These are phyloP conservation scores for Hortiboletus campestris DNA, from an alignment of 768 basidiomycete species.

Conservation along the genomic window DNA sequence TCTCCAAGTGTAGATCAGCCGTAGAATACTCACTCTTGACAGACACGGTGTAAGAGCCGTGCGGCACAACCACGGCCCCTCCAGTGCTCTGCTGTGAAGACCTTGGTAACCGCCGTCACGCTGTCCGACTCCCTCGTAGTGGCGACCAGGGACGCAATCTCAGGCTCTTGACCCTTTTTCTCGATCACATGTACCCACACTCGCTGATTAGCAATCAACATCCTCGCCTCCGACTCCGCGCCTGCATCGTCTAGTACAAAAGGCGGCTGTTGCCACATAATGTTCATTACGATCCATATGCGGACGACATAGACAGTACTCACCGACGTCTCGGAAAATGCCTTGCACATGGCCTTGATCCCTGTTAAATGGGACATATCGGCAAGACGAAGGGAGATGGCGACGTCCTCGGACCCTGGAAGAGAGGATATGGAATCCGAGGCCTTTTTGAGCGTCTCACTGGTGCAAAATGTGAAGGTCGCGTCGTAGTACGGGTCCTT, in stretches of 20 bases:
- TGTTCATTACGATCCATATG: not conserved
- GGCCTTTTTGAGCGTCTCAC: conserved; percentile 32
- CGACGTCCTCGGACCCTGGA: conserved; percentile 5
- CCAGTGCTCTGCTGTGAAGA: conserved; percentile 57
- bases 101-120: conserved; percentile 70
- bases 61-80: conserved; percentile 57
- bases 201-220: conserved; percentile 44
- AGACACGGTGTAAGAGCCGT: conserved; percentile 57
- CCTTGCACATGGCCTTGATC: conserved; percentile 47
- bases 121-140: conserved; percentile 58
- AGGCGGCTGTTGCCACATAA: conserved; percentile 42
- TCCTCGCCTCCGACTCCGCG: conserved; percentile 50
- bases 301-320: conserved; percentile 17
- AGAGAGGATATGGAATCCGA: not conserved
- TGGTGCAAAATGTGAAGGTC: conserved; percentile 55
- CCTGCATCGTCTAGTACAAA: conserved; percentile 44
- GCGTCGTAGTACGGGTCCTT: conserved; percentile 60
- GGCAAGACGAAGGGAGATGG: conserved; percentile 36
- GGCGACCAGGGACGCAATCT: conserved; percentile 66
- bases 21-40: conserved; percentile 43
- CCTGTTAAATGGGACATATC: conserved; percentile 24
- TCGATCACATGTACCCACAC: conserved; percentile 60
- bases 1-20: not conserved
- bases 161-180: conserved; percentile 17
- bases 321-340: conserved; percentile 62